Evolutionary conservation across 2,329 filamentous ascomycete genomes (phyloP), one percentile per base, ranked within the genome.

Genomic region (Ophiobolus disseminans): DNA sequence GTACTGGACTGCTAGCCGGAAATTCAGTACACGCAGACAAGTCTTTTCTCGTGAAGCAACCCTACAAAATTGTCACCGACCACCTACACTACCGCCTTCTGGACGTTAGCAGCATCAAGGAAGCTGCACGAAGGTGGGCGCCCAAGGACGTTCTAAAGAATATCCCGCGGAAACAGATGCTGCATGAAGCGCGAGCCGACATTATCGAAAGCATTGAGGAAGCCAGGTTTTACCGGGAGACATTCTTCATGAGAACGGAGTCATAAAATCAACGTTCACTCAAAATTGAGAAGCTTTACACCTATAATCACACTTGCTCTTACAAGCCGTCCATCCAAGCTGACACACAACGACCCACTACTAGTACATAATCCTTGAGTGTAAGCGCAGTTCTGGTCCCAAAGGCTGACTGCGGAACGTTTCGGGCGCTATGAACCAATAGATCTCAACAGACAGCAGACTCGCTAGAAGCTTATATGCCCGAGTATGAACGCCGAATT

Each of bases 141-240:
- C 80, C 81, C 1, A 71, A 78, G n/a, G 79, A 83, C 6, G 70
- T 89, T 7, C 66, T 89, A 53, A 76, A 78, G 45, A 77, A 79
- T 35, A 85, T 83, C 21, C 92, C 93, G 10, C 73, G 68, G 54
- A 97, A 97, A 79, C 83, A 82, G 68, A 85, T 83, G 28, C 77
- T 86, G 41, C 94, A 99, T 76, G 85, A 93, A 73, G 94, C 94
- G 0, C 86, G 83, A 62, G 86, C 90, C 45, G 94, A 99, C 73
- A 96, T 99, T 48, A 73, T 97, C 52, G 94, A 99, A 78, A 97
- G 93, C 74, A 97, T 99, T 55, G 87, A 83, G 46, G 94, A 99
- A 78, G 93, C 93, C 45, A 85, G 78, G 64, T 97, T 89, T 70
- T 97, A 96, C 73, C 85, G 84, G 63, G 79, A 87, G 50, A 77